These are phyloP conservation scores for Penicillium sp. DNA, from an alignment of 2,329 filamentous ascomycete genomes.

Conservation along the genomic window DNA sequence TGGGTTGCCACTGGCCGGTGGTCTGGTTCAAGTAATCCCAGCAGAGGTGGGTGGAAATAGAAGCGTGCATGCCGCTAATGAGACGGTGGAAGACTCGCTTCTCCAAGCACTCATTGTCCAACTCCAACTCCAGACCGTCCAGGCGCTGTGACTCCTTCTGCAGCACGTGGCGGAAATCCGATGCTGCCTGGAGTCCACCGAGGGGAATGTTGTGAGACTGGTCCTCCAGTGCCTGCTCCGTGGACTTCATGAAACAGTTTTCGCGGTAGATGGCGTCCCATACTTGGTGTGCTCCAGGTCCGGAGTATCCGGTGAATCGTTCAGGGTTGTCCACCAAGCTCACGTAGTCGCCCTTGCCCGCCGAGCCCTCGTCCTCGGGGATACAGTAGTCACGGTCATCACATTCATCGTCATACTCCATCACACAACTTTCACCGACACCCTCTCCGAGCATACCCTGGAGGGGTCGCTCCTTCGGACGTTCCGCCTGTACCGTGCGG, in stretches of 20 bases:
- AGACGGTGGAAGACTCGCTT: constrained; percentile 98
- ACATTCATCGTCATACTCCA: constrained; percentile 96
- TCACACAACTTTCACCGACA: constrained; percentile 92
- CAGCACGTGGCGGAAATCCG: constrained; percentile 62
- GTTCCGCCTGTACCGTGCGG: constrained; percentile 68
- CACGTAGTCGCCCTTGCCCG: constrained; percentile 92
- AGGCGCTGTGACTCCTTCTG: constrained; percentile 46
- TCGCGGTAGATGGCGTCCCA: constrained; percentile 97
- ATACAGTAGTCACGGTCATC: constrained; percentile 97
- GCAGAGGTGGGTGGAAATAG: constrained; percentile 94
- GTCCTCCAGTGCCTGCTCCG: constrained; percentile 24
- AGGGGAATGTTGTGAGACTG: constrained; percentile 35
- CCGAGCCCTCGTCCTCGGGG: constrained; percentile 85
- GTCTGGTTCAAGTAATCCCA: constrained; percentile 95
- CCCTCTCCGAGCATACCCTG: constrained; percentile 79
- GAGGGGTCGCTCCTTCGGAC: constrained; percentile 69
- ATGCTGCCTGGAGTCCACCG: constrained; percentile 56
- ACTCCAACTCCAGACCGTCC: constrained; percentile 68
- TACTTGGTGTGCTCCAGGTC: constrained; percentile 80
- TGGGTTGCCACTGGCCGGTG: constrained; percentile 89
- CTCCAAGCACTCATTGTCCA: constrained; percentile 91
- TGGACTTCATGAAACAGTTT: constrained; percentile 77
- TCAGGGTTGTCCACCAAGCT: constrained; percentile 92
- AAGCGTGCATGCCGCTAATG: constrained; percentile 96
- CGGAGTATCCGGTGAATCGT: constrained; percentile 90